Evolutionary conservation across 1,284 basidiomycete species (phyloP), one percentile per base, ranked within the genome.

Genomic region (Tilletiaria anomala): DNA sequence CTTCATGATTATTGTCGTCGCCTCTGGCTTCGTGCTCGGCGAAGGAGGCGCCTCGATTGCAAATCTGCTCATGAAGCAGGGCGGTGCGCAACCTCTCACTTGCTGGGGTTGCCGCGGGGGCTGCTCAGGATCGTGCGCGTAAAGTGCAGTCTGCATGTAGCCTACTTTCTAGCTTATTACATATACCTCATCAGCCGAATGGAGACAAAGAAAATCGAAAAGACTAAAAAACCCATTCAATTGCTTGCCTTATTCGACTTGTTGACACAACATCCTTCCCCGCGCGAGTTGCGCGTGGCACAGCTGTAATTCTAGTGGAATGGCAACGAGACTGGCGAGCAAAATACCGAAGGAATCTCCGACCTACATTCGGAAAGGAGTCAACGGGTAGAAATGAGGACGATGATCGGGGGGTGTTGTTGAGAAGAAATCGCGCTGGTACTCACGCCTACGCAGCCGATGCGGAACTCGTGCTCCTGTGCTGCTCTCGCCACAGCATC

Each of bases 1-100:
- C 14, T 8, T 37, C 35, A 5, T 22, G 43, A 31, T 89, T 38
- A 82, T 96, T 54, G 78, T 96, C 24, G 73, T 93, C 22, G 91
- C 89, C 3, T 86, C 82, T 58, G 89, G 89, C 1, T 93, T 96
- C 59, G 91, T 96, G 20, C 73, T 96, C 15, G 89, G 89, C 20
- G 89, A 96, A 51, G 73, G 89, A 2, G 79, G 93, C 31, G 73
- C 84, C 18, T 88, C 85, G 60, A 77, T 96, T 34, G 69, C 88
- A 21, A 78, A 80, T 6, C 72, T 96, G 38, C 64, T 81, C 6
- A 68, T 91, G 48, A 78, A 78, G 53, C 83, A 79, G 32, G 73
- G 73, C 32, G 85, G 85, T 1, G 71, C 83, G 6, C 77, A 54
- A 8, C 54, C 79, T 2, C 70, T 73, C 20, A 88, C 82, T 55